Evolutionary conservation across 2,329 filamentous ascomycete species (phyloP), one percentile per base, ranked within the genome.

Genomic region (Gyromitra esculenta): DNA sequence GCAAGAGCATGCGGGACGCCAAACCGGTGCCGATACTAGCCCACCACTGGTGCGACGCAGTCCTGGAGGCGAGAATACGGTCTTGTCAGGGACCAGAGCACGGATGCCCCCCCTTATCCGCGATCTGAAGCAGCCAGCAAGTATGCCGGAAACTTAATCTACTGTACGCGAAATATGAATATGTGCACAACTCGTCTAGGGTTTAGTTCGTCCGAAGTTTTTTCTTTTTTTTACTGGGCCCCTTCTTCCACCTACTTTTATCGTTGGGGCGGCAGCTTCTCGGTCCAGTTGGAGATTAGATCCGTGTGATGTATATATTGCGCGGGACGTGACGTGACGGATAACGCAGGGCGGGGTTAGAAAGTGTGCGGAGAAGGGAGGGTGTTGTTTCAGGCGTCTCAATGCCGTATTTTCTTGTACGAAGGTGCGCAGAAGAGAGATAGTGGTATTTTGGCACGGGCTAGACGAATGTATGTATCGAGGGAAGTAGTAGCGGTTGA

Each of bases 131-230:
- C 64, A 74, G 48, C 59, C 57, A 73, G 43, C 56, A 68, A 56
- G 57, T 69, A 54, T 74, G 45, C 56, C 50, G 45, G 66, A 69
- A 64, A 75, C 66, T 69, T 64, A 64, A 74, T 69, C 71, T 74
- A 69, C 56, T 70, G 50, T 75, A 75, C 57, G 64, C 63, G 37
- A 52, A 73, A 21, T 63, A 39, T 21, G 50, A 35, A 59, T 73
- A 43, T 48, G 48, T 70, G 43, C 41, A 41, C 54, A 75, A 43
- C 60, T 41, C 50, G 72, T 75, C 66, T 64, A 64, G 65, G 15
- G 37, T 75, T 63, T 9, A 59, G 75, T 75, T 77, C 71, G 75
- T 77, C 71, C 50, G 72, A 77, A 77, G 70, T 75, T 74, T 74
- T 52, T 37, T 60, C 37, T 57, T 45, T 70, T 65, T 75, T 62